Evolutionary conservation across 1,284 basidiomycete genomes (phyloP).

Genomic region (Malassezia brasiliensis): DNA sequence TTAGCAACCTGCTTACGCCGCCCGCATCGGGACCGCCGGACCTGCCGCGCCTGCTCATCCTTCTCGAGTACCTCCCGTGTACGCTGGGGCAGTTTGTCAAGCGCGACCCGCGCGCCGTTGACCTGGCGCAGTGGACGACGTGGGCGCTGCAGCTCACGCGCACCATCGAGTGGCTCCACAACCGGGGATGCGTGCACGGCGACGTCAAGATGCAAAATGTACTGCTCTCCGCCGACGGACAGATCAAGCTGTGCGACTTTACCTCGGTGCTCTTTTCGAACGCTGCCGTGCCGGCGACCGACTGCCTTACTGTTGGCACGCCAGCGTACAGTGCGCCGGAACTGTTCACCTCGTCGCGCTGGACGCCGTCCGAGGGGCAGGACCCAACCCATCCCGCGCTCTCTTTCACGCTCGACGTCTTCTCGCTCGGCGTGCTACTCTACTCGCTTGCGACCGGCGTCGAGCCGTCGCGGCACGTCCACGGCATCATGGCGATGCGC

Average conservation of each 20-base stretch:
- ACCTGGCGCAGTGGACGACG: conserved; percentile 29
- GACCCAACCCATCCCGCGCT: conserved; percentile 28
- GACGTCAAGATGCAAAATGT: conserved; percentile 47
- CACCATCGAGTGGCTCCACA: conserved; percentile 36
- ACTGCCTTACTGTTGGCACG: conserved; percentile 39
- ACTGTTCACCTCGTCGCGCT: conserved; percentile 28
- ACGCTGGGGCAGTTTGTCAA: conserved; percentile 27
- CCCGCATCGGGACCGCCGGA: conserved; percentile 14
- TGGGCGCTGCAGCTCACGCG: conserved; percentile 36
- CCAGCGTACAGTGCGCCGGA: conserved; percentile 45
- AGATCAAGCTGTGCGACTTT: conserved; percentile 44
- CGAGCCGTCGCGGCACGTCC: conserved; percentile 35
- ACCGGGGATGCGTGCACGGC: conserved; percentile 36
- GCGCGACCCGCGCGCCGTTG: conserved; percentile 22
- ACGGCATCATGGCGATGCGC: conserved; percentile 40
- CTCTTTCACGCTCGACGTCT: conserved; percentile 40
- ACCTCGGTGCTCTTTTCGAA: conserved; percentile 44
- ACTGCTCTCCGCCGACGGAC: conserved; percentile 31
- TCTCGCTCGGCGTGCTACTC: conserved; percentile 39
- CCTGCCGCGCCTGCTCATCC: conserved; percentile 38
- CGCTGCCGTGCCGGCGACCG: conserved; percentile 29
- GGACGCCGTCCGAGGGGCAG: conserved; percentile 32
- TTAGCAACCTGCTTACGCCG: background rate
- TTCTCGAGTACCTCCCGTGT: conserved; percentile 41
- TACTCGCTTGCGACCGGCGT: conserved; percentile 41